These are phyloP conservation scores for Hypomontagnella monticulosa DNA, from an alignment of 495 filamentous ascomycete genomes.

Conservation along the genomic window DNA sequence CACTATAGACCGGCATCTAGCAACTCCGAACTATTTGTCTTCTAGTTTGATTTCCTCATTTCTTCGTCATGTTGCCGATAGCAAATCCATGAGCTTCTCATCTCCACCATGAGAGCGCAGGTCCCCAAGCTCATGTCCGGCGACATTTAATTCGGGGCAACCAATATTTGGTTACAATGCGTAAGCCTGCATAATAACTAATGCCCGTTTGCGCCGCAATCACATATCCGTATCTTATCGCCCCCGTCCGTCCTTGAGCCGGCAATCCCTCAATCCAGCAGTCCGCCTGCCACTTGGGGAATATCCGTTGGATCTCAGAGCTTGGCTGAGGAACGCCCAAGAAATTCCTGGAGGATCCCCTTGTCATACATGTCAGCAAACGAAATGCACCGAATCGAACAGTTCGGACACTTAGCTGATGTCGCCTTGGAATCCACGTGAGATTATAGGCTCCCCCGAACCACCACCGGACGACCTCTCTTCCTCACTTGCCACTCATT, in stretches of 20 bases:
- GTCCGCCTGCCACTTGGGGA: conserved; percentile 19
- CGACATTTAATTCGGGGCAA: conserved; percentile 23
- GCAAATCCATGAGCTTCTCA: conserved; percentile 2
- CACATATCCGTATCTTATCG: conserved; percentile 27
- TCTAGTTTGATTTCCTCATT: background rate
- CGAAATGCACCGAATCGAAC: background rate
- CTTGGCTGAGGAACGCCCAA: conserved; percentile 4
- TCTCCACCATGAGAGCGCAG: conserved; percentile 27
- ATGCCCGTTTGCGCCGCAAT: conserved; percentile 21
- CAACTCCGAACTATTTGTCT: conserved; percentile 4
- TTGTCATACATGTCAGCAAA: conserved; percentile 28
- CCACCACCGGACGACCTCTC: background rate
- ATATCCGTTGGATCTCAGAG: conserved; percentile 19
- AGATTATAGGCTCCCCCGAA: conserved; percentile 14
- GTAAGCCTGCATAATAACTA: conserved; percentile 40
- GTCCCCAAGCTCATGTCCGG: conserved; percentile 44
- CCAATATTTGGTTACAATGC: conserved; percentile 13
- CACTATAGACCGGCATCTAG: background rate
- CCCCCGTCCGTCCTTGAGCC: background rate
- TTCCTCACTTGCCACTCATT: conserved; percentile 2
- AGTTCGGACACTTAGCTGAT: too few species aligned
- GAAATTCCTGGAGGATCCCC: conserved; percentile 34
- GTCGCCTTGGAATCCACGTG: background rate
- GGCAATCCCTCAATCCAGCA: conserved; percentile 8
- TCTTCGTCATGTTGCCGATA: conserved; percentile 3